Percentiles rank a stretch among this genome's conserved stretches.
Evolutionary conservation across 2,329 filamentous ascomycete species (phyloP).

Genomic region (Verticillium longisporum): DNA sequence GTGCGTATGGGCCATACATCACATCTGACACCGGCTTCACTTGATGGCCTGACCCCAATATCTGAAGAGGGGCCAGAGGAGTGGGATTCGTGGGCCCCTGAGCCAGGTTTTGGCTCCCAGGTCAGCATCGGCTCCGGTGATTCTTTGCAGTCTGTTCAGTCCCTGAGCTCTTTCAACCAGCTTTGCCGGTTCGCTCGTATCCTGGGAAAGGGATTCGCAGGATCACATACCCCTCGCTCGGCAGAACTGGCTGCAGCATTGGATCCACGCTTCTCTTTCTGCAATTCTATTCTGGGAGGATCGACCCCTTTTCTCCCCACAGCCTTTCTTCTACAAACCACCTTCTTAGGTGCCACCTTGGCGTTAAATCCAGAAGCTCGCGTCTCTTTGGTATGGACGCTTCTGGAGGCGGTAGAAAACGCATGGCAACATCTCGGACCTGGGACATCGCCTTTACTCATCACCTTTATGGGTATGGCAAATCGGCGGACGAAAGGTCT

Average conservation of each 20-base stretch:
- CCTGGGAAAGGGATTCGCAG: constrained; percentile 18
- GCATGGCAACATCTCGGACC: constrained; percentile 21
- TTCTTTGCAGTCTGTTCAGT: constrained; percentile 21
- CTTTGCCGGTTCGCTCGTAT: constrained; percentile 30
- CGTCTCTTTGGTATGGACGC: constrained; percentile 26
- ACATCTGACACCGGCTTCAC: constrained; percentile 42
- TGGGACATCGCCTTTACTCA: constrained; percentile 26
- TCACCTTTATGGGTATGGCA: constrained; percentile 26
- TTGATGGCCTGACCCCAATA: constrained; percentile 36
- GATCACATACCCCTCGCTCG: constrained; percentile 12
- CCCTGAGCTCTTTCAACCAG: constrained; percentile 34
- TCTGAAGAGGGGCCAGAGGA: constrained; percentile 65
- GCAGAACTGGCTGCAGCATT: constrained; percentile 24
- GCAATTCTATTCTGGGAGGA: constrained; percentile 29
- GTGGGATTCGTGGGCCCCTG: constrained; percentile 65
- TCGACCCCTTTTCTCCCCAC: constrained; percentile 25
- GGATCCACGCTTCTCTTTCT: constrained; percentile 27
- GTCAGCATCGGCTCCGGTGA: not conserved
- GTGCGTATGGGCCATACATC: constrained; percentile 41
- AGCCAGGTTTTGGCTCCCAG: constrained; percentile 26
- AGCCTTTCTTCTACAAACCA: constrained; percentile 27
- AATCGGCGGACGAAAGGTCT: constrained; percentile 22
- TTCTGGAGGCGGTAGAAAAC: constrained; percentile 26
- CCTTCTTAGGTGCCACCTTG: constrained; percentile 29
- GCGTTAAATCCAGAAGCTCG: constrained; percentile 22